phyloP scores from a whole-genome alignment of 306 rosid species.

The Quercus ilex region DNA sequence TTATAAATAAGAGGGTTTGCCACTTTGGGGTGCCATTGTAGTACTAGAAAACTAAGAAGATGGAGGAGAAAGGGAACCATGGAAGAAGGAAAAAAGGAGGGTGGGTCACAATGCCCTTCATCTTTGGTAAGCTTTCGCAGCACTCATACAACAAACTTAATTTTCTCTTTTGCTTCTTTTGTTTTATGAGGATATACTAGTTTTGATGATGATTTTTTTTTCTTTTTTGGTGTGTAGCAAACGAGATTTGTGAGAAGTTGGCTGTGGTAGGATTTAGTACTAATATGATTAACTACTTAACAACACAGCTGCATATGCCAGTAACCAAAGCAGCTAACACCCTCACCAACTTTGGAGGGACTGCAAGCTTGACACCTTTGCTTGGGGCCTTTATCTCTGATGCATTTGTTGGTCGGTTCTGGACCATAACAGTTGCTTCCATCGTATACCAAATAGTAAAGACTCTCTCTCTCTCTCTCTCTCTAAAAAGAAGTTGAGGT shows the following conservation, averaged over 20 bases:
- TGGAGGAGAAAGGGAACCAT: slow-evolving; percentile 40
- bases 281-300: slow-evolving; percentile 86
- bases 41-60: slow-evolving; percentile 14
- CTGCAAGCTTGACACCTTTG: slow-evolving; percentile 87
- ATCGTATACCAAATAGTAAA: slow-evolving; percentile 65
- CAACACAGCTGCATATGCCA: slow-evolving; percentile 80
- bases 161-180: neutral
- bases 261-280: slow-evolving; percentile 90
- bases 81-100: slow-evolving; percentile 65
- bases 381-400: slow-evolving; percentile 92
- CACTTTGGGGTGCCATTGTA: slow-evolving; percentile 3
- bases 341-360: slow-evolving; percentile 76
- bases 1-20: slow-evolving; percentile 38
- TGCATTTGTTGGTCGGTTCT: slow-evolving; percentile 73
- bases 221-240: slow-evolving; percentile 36
- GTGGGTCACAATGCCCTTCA: slow-evolving; percentile 87
- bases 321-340: slow-evolving; percentile 89
- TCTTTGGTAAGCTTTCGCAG: slow-evolving; percentile 59
- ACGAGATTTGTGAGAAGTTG: slow-evolving; percentile 82
- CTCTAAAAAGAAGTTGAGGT: neutral
- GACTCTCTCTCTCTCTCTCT: neutral
- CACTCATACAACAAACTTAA: neutral
- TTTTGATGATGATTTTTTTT: neutral
- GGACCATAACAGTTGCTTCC: slow-evolving; percentile 74
- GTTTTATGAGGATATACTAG: neutral